Percentiles rank a stretch among this genome's conserved stretches.
Evolutionary conservation across 495 filamentous ascomycete species (phyloP).

Genomic region (Hypoxylon lenormandii): DNA sequence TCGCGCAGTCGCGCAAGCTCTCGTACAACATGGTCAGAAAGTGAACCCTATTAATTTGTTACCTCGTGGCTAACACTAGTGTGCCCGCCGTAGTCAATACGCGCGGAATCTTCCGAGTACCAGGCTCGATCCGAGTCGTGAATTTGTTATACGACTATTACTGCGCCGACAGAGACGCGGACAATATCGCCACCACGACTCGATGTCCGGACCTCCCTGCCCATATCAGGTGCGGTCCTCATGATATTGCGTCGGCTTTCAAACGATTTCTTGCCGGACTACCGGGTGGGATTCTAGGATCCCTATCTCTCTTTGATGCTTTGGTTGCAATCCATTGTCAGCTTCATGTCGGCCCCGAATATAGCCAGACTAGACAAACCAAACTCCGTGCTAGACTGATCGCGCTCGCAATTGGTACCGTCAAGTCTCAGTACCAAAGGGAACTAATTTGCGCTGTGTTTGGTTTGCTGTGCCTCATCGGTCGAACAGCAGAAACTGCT

Average conservation of each 20-base stretch:
- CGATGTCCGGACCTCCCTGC: conserved; percentile 65
- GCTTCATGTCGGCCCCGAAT: conserved; percentile 62
- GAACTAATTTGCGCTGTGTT: conserved; percentile 75
- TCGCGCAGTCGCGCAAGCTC: conserved; percentile 74
- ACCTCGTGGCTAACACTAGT: conserved; percentile 41
- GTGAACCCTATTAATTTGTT: neutral
- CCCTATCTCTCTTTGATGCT: conserved; percentile 71
- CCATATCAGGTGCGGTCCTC: conserved; percentile 67
- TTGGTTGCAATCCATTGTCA: conserved; percentile 72
- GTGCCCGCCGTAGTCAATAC: conserved; percentile 56
- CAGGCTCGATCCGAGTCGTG: conserved; percentile 67
- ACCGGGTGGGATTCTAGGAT: conserved; percentile 80
- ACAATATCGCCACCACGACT: conserved; percentile 64
- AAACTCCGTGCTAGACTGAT: conserved; percentile 71
- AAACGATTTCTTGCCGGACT: conserved; percentile 76
- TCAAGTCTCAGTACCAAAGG: conserved; percentile 68
- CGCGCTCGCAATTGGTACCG: conserved; percentile 69
- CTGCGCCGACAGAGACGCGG: conserved; percentile 63
- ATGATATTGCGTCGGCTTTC: conserved; percentile 78
- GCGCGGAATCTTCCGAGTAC: conserved; percentile 73
- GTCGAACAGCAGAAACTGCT: conserved; percentile 62
- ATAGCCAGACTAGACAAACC: conserved; percentile 61
- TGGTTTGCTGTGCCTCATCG: conserved; percentile 69
- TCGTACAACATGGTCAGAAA: conserved; percentile 73
- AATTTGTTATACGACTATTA: conserved; percentile 73